Percentiles rank a stretch among this genome's conserved stretches.
phyloP scores from a whole-genome alignment of 2,329 filamentous ascomycete genomes.

The Chrysosphaeria jannelii region DNA sequence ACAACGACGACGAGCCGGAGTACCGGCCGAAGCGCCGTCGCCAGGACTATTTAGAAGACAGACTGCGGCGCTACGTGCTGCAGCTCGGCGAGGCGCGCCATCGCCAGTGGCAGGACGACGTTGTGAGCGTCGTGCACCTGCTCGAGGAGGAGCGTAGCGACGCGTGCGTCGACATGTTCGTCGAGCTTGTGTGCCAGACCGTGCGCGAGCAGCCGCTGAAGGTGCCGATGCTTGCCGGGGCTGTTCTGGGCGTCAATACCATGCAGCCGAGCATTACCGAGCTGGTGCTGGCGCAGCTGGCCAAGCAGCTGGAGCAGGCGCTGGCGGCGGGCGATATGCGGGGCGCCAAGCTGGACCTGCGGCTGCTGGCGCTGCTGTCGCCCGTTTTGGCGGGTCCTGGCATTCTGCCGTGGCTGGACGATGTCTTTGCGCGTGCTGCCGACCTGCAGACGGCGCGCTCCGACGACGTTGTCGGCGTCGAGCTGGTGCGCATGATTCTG shows the following conservation, averaged over 20 bases:
- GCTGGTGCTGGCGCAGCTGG: constrained; percentile 35
- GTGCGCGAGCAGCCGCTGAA: constrained; percentile 82
- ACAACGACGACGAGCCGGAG: constrained; percentile 45
- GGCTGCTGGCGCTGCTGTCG: constrained; percentile 71
- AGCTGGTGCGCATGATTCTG: constrained; percentile 88
- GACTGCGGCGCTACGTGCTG: too few relatives aligned
- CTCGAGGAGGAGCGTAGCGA: too few relatives aligned
- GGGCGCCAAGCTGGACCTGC: constrained; percentile 66
- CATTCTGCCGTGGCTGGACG: constrained; percentile 56
- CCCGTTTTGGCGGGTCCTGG: constrained; percentile 40
- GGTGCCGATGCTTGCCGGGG: constrained; percentile 82
- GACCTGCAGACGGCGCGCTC: constrained; percentile 79
- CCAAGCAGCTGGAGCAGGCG: constrained; percentile 29
- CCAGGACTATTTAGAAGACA: too few relatives aligned
- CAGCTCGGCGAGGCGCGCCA: too few relatives aligned
- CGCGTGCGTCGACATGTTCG: constrained; percentile 38
- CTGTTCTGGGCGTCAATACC: constrained; percentile 50
- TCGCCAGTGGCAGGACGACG: too few relatives aligned
- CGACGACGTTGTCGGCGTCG: constrained; percentile 64
- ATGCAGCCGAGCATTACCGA: constrained; percentile 44
- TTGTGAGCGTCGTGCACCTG: too few relatives aligned
- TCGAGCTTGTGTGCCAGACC: constrained; percentile 45
- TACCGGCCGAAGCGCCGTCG: too few relatives aligned
- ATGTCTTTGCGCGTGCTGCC: constrained; percentile 74
- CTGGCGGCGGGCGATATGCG: constrained; percentile 57